A percentile compares a stretch with the other conserved stretches of the same genome.
Conservation (phyloP, 2,329 filamentous ascomycete genomes). For the Colletotrichum sp. region DNA sequence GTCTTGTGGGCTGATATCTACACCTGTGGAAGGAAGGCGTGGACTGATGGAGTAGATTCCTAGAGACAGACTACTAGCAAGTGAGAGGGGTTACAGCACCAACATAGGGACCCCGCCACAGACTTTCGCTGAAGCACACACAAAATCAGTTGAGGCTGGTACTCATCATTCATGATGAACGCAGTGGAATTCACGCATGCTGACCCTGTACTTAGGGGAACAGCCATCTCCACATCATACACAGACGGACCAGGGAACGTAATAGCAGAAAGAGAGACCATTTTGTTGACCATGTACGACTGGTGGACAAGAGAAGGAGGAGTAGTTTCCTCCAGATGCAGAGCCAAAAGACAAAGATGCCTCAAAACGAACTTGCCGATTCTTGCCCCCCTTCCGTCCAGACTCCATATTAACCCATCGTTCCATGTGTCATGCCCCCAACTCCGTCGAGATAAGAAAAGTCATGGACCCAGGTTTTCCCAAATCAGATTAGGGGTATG, state of each 20-base stretch:
- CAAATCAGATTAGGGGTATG: constrained; percentile 21
- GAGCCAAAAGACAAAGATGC: background rate
- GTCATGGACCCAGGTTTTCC: constrained; percentile 10
- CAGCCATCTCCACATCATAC: background rate
- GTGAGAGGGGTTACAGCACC: too few relatives aligned
- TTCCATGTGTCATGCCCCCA: background rate
- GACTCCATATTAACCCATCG: constrained; percentile 14
- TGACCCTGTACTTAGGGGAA: background rate
- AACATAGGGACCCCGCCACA: too few relatives aligned
- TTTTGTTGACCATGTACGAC: constrained; percentile 8
- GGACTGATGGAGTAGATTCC: too few relatives aligned
- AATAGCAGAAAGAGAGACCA: background rate
- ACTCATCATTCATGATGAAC: background rate
- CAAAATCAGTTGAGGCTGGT: too few relatives aligned
- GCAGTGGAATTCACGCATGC: background rate
- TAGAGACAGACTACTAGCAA: too few relatives aligned
- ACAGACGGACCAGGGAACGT: background rate
- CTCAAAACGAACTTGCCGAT: background rate
- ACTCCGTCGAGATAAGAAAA: constrained; percentile 11
- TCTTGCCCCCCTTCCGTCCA: background rate
- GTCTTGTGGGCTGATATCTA: too few relatives aligned
- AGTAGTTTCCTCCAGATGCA: background rate
- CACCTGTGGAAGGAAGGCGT: too few relatives aligned
- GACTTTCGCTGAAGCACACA: too few relatives aligned
- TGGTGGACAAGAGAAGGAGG: background rate